Conservation (phyloP, 345 rosid species). For the Erucastrum elatum region DNA sequence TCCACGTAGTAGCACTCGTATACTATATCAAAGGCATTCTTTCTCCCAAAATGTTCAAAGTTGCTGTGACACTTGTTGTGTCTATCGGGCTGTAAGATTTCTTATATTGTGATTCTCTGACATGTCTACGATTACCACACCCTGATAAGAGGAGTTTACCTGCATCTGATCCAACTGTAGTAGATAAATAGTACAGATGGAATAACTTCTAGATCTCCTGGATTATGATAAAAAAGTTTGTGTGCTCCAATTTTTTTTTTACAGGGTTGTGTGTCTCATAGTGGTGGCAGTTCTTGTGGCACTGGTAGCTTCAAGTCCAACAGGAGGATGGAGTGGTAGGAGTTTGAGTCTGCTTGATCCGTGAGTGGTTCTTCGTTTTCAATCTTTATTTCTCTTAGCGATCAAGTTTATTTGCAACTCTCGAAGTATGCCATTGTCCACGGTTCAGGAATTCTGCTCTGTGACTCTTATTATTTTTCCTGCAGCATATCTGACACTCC, state of each 20-base stretch:
- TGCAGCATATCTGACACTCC: conserved; percentile 23
- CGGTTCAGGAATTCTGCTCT: neutral
- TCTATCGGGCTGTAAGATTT: conserved; percentile 88
- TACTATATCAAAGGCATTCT: conserved; percentile 89
- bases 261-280: conserved; percentile 78
- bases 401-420: conserved; percentile 1
- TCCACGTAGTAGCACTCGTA: conserved; percentile 93
- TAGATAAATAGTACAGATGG: neutral
- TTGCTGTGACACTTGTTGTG: conserved; percentile 88
- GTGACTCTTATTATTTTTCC: neutral
- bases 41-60: conserved; percentile 90
- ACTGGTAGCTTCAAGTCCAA: conserved; percentile 98
- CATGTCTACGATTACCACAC: conserved; percentile 4
- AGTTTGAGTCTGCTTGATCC: conserved; percentile 99
- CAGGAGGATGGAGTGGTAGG: conserved; percentile 99
- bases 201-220: conserved; percentile 12
- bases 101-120: conserved; percentile 26
- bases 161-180: neutral
- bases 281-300: conserved; percentile 83
- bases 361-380: conserved; percentile 53
- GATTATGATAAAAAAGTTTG: conserved; percentile 14
- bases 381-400: neutral
- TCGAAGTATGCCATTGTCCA: neutral
- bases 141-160: conserved; percentile 15
- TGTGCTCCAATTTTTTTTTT: conserved; percentile 35